Conservation (phyloP, 176 grass and related monocot species). For the Paspalum notatum region DNA sequence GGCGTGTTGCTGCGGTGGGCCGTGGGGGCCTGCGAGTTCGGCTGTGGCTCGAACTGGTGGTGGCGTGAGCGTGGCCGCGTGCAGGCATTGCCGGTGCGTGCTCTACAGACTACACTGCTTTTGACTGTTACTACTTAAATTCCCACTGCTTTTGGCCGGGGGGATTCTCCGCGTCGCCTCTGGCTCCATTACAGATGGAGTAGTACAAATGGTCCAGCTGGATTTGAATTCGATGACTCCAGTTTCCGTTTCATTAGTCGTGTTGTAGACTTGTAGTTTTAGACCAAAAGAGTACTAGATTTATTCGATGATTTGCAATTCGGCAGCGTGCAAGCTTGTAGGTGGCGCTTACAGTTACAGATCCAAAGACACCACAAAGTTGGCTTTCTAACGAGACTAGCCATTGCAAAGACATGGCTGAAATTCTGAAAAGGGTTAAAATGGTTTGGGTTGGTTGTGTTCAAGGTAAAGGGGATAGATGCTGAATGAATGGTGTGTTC, state of each 20-base stretch:
- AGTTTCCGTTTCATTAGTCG: not conserved
- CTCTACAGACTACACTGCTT: not conserved
- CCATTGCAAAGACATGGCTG: not conserved
- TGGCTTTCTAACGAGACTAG: not conserved
- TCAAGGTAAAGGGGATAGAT: not conserved
- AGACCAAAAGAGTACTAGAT: too few relatives aligned
- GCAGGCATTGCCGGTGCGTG: not conserved
- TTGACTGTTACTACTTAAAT: too few relatives aligned
- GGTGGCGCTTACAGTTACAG: not conserved
- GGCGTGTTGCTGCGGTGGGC: not conserved
- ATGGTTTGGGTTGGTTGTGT: not conserved
- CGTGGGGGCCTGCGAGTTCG: not conserved
- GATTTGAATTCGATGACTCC: not conserved
- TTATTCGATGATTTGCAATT: not conserved
- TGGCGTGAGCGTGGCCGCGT: too few relatives aligned
- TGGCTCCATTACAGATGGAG: too few relatives aligned
- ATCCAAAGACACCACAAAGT: not conserved
- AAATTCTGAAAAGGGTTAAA: not conserved
- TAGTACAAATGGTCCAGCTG: not conserved
- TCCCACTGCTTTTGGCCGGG: too few relatives aligned
- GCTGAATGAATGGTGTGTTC: not conserved
- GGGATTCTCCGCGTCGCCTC: too few relatives aligned
- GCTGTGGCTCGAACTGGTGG: not conserved
- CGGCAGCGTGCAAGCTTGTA: not conserved
- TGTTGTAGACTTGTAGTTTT: not conserved